These are phyloP conservation scores for Lactarius sp. DNA, from an alignment of 768 basidiomycete species.

Conservation along the genomic window DNA sequence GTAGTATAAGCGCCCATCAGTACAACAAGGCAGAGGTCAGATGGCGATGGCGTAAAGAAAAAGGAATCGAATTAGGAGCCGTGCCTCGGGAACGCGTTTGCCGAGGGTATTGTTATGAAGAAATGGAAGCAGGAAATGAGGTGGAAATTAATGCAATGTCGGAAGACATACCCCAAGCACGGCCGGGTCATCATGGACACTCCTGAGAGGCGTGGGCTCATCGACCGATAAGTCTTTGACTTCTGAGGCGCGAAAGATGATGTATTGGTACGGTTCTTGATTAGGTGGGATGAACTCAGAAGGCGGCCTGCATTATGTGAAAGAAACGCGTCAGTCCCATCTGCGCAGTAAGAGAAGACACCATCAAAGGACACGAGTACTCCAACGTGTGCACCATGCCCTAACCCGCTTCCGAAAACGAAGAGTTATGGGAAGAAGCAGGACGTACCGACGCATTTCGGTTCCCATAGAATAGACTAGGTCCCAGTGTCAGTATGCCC, in stretches of 20 bases:
- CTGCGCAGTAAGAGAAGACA: background rate
- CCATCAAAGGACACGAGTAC: conserved; percentile 46
- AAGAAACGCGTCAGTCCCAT: conserved; percentile 29
- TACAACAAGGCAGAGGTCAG: no score
- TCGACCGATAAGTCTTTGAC: conserved; percentile 88
- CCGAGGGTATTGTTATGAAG: conserved; percentile 43
- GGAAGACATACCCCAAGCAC: conserved; percentile 62
- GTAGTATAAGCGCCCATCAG: no score
- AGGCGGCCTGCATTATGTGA: conserved; percentile 47
- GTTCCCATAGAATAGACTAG: conserved; percentile 85
- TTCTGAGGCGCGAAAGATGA: conserved; percentile 87
- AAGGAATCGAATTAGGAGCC: conserved; percentile 51
- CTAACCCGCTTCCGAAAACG: conserved; percentile 38
- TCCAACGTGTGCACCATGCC: conserved; percentile 50
- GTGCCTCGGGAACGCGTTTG: conserved; percentile 43
- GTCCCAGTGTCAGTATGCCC: background rate
- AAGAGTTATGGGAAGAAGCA: background rate
- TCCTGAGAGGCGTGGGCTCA: conserved; percentile 50
- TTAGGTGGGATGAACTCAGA: conserved; percentile 79
- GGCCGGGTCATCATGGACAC: conserved; percentile 79
- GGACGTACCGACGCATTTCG: conserved; percentile 68
- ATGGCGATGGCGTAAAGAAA: no score
- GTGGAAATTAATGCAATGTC: conserved; percentile 18
- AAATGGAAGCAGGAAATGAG: conserved; percentile 14
- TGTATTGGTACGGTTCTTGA: conserved; percentile 80